Conservation (phyloP, 768 basidiomycete genomes). For the Lentinula edodes region DNA sequence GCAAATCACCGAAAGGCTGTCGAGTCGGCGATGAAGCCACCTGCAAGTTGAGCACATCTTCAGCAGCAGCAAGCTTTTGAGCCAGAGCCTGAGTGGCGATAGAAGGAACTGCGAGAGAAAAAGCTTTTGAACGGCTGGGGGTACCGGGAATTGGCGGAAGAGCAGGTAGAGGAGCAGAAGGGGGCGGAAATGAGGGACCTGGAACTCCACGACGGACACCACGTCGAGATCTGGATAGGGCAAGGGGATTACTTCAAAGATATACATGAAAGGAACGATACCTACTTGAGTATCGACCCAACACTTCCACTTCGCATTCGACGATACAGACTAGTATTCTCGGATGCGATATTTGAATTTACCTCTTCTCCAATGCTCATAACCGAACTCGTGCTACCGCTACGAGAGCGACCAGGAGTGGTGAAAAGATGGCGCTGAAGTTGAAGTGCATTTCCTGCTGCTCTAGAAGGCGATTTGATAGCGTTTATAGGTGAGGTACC, state of each 20-base stretch:
- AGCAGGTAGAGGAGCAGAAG: background rate
- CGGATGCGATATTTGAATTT: constrained; percentile 22
- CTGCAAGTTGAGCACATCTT: background rate
- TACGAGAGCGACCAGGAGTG: constrained; percentile 36
- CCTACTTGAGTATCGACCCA: constrained; percentile 28
- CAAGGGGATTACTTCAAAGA: constrained; percentile 1
- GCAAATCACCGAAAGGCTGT: background rate
- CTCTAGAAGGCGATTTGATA: constrained; percentile 54
- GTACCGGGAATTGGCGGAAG: constrained; percentile 1
- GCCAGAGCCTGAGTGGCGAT: background rate
- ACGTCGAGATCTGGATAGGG: constrained; percentile 31
- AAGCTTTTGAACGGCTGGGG: background rate
- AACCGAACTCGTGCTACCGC: constrained; percentile 34
- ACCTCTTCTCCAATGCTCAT: constrained; percentile 6
- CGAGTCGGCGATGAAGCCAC: background rate
- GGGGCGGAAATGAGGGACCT: background rate
- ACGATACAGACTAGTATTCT: constrained; percentile 40
- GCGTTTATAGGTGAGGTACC: constrained; percentile 46
- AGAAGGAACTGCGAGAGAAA: background rate
- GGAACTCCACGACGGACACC: constrained; percentile 26
- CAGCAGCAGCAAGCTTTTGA: constrained; percentile 1
- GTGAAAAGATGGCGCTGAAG: constrained; percentile 39
- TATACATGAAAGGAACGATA: constrained; percentile 5
- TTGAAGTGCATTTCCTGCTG: constrained; percentile 44
- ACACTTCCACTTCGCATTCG: constrained; percentile 55